These are phyloP conservation scores for Psilocybe cyanescens DNA, from an alignment of 768 basidiomycete genomes.

Conservation along the genomic window DNA sequence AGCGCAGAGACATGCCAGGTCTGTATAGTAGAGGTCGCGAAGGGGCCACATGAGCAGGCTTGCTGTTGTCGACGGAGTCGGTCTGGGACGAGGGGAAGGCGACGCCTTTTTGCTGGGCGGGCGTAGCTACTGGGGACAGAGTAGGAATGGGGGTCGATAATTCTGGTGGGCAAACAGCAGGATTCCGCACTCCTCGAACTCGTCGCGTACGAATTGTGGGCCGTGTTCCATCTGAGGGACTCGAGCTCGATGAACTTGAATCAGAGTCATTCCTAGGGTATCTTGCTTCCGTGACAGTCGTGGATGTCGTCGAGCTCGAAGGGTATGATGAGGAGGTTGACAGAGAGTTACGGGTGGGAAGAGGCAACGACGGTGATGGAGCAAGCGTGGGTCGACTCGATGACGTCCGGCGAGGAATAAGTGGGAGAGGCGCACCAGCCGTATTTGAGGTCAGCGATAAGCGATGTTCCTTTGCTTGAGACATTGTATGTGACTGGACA, in stretches of 20 bases:
- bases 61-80: slow-evolving; percentile 7
- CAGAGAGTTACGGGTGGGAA: slow-evolving; percentile 18
- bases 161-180: slow-evolving; percentile 34
- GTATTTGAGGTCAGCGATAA: slow-evolving; percentile 49
- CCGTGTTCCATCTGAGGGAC: slow-evolving; percentile 35
- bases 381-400: slow-evolving; percentile 26
- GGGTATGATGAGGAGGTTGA: slow-evolving; percentile 21
- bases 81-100: slow-evolving; percentile 22
- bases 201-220: slow-evolving; percentile 45
- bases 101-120: slow-evolving; percentile 19
- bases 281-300: slow-evolving; percentile 23
- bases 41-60: slow-evolving; percentile 14
- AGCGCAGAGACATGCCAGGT: slow-evolving; percentile 42
- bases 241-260: slow-evolving; percentile 37
- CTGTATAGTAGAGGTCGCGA: slow-evolving; percentile 39
- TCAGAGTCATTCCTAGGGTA: slow-evolving; percentile 34
- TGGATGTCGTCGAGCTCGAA: slow-evolving; percentile 16
- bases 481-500: slow-evolving; percentile 37
- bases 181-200: slow-evolving; percentile 28
- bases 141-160: slow-evolving; percentile 49
- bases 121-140: background rate
- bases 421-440: slow-evolving; percentile 64
- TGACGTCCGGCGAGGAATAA: slow-evolving; percentile 56
- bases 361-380: slow-evolving; percentile 24
- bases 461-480: slow-evolving; percentile 34